These are phyloP conservation scores for Escovopsis sp. DNA, from an alignment of 2,329 filamentous ascomycete genomes.

Conservation along the genomic window DNA sequence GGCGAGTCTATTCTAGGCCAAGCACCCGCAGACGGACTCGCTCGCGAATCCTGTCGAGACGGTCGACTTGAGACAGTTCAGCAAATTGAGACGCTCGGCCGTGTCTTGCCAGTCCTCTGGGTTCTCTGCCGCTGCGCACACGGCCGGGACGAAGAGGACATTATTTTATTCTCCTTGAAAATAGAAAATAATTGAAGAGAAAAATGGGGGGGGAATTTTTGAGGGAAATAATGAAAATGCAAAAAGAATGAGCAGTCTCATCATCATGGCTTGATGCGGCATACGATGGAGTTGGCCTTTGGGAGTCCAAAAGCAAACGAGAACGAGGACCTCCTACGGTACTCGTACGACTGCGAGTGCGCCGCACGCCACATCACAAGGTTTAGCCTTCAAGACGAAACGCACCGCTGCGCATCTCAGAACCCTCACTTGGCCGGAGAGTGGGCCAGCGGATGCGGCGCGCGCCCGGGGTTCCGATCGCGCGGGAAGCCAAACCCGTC, in stretches of 20 bases:
- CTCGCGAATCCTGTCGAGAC: too few species aligned
- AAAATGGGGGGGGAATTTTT: too few species aligned
- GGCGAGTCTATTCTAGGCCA: too few species aligned
- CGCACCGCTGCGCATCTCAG: slow-evolving; percentile 4
- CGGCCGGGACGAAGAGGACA: too few species aligned
- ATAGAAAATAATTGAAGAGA: too few species aligned
- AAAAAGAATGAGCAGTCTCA: too few species aligned
- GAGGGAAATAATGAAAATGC: too few species aligned
- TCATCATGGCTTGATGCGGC: too few species aligned
- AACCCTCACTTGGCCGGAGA: slow-evolving; percentile 4
- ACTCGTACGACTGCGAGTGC: slow-evolving; percentile 1
- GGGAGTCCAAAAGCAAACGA: slow-evolving; percentile 2
- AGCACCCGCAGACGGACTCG: too few species aligned
- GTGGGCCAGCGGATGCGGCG: slow-evolving; percentile 5
- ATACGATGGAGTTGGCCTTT: too few species aligned
- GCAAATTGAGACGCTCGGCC: slow-evolving; percentile 3
- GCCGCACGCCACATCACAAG: not conserved
- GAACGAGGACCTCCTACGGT: slow-evolving; percentile 4
- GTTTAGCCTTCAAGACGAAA: not conserved
- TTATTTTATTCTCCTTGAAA: too few species aligned
- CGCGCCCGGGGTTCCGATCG: slow-evolving; percentile 3
- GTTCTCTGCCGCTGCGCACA: slow-evolving; percentile 2
- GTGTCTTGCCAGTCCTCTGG: slow-evolving; percentile 1
- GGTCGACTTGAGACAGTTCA: not conserved
- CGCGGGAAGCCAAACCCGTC: slow-evolving; percentile 3